Base-by-base conservation (phyloP, 2,329 filamentous ascomycete species). In the Didymellaceae sp. region DNA sequence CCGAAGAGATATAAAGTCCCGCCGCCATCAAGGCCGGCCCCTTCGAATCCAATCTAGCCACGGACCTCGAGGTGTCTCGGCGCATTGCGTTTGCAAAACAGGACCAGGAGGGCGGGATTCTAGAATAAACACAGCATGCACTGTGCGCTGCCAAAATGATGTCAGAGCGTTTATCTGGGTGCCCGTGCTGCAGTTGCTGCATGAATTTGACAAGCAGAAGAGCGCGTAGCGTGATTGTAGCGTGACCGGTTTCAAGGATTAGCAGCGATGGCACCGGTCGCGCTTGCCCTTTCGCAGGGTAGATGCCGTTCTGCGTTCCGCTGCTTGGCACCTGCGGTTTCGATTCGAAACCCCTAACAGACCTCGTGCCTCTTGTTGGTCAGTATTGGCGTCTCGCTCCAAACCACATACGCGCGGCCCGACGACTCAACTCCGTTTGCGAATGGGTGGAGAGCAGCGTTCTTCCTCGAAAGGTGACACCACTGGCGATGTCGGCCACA, bases 81-180 rank as follows among this genome's bases (percentile, higher is more conserved):
- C 16, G 35, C 9, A 7, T 6, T 11, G 24, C 21, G 10, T 13
- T 28, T 21, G n/a, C 30, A 21, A 35, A 45, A 34, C 25, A 39
- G 21, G 24, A 8, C 25, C 31, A 21, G 13, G 14, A 20, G 16
- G 9, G 24, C 26, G 48, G 39, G 45, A n/a, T 41, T 46, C 42
- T 38, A 46, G 48, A 52, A 37, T 30, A 46, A 46, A 43, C 37
- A 42, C 13, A 42, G 33, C 42, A 16, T 46, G 37, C 48, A 38
- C 38, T 11, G 6, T 14, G 6, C 21, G 32, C 25, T 30, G 21
- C 25, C 26, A 11, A 22, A 37, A 24, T 52, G 42, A 52, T 46
- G 38, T 52, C 48, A 52, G 30, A 42, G 42, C 48, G 45, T 30
- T 42, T 20, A 4, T 30, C 13, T 13, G 30, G 21, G 11, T 28